Conservation (phyloP, 2,329 filamentous ascomycete species). For the Orbilia blumenaviensis region DNA sequence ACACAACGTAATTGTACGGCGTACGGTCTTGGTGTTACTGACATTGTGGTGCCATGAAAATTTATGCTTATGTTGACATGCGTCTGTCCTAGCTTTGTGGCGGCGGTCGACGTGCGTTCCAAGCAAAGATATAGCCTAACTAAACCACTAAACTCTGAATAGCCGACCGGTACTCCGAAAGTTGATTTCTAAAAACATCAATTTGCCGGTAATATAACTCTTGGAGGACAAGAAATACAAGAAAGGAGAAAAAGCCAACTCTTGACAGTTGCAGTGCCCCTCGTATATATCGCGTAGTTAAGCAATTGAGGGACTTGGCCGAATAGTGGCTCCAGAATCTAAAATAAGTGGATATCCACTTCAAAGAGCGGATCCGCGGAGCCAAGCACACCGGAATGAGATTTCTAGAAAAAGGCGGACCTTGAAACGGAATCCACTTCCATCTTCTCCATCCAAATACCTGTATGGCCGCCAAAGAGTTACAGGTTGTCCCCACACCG, state of each 20-base stretch:
- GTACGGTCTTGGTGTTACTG: too few relatives aligned
- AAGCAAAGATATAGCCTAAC: too few relatives aligned
- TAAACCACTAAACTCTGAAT: too few relatives aligned
- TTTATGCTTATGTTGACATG: too few relatives aligned
- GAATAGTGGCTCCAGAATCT: slow-evolving; percentile 12
- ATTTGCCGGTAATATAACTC: slow-evolving; percentile 21
- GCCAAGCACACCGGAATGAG: slow-evolving; percentile 43
- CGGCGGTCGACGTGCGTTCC: too few relatives aligned
- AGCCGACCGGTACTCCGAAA: neutral
- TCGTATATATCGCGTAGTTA: too few relatives aligned
- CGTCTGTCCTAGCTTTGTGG: too few relatives aligned
- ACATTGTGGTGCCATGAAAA: too few relatives aligned
- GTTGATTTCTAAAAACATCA: slow-evolving; percentile 12
- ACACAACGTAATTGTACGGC: too few relatives aligned
- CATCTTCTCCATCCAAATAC: slow-evolving; percentile 6
- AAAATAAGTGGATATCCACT: neutral
- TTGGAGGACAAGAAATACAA: too few relatives aligned
- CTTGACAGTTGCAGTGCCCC: neutral
- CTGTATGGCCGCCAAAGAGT: neutral
- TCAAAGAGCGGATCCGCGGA: slow-evolving; percentile 33
- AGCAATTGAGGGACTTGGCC: neutral
- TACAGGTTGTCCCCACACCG: slow-evolving; percentile 11
- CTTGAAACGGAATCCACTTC: slow-evolving; percentile 40
- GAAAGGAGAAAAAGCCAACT: too few relatives aligned
- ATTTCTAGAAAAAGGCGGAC: slow-evolving; percentile 32